These are phyloP conservation scores for Vigna unguiculata DNA, from an alignment of 306 rosid species.

Conservation along the genomic window DNA sequence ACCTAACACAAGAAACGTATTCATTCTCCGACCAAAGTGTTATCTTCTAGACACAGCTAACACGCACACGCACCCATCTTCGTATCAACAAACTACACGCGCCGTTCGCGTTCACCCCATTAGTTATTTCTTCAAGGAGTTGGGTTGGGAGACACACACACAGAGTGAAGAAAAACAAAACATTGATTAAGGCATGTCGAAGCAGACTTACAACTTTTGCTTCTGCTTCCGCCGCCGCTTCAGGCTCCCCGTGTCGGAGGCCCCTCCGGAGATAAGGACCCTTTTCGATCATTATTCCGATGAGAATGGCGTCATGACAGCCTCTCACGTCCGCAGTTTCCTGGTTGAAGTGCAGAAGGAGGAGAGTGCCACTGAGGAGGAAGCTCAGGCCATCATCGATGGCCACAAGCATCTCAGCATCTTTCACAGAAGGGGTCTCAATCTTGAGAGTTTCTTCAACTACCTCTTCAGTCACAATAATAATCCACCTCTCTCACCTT, in stretches of 20 bases:
- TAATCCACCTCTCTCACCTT: constrained; percentile 63
- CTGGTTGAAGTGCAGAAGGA: constrained; percentile 75
- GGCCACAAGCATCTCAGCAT: constrained; percentile 60
- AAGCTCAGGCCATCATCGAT: constrained; percentile 68
- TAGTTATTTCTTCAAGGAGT: not conserved
- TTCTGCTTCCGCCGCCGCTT: constrained; percentile 89
- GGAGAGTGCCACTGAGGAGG: constrained; percentile 52
- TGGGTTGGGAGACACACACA: not conserved
- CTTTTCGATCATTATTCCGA: constrained; percentile 65
- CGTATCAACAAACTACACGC: not conserved
- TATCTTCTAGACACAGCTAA: not conserved
- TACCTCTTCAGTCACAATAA: constrained; percentile 63
- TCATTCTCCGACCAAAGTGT: not conserved
- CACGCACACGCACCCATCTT: not conserved
- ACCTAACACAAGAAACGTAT: constrained; percentile 28
- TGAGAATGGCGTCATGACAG: constrained; percentile 66
- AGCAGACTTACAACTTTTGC: constrained; percentile 82
- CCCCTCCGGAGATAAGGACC: constrained; percentile 64
- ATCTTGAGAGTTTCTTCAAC: constrained; percentile 80
- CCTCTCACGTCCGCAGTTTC: constrained; percentile 66
- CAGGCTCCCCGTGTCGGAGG: constrained; percentile 65
- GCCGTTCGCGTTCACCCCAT: not conserved
- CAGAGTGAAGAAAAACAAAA: not conserved
- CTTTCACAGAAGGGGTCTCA: constrained; percentile 70
- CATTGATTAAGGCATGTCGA: constrained; percentile 53